Evolutionary conservation across 1,284 basidiomycete species (phyloP).

Genomic region (Anthracocystis setariae): DNA sequence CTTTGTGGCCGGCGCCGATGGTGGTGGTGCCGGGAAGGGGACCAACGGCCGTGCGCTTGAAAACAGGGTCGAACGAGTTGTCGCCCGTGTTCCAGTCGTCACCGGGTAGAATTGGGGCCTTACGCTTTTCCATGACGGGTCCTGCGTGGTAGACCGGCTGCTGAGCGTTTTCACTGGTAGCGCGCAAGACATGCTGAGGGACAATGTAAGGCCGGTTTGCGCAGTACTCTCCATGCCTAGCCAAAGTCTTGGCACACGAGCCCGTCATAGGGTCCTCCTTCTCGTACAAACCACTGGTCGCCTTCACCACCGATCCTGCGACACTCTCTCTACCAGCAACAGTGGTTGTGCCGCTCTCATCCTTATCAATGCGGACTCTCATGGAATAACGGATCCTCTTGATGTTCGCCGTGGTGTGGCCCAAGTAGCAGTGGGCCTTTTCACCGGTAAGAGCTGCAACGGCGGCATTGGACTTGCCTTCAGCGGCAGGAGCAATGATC

Average conservation of each 20-base stretch:
- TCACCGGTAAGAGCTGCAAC: constrained; percentile 2
- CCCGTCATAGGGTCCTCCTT: constrained; percentile 20
- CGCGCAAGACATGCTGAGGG: constrained; percentile 1
- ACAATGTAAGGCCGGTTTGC: constrained; percentile 40
- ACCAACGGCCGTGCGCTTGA: constrained; percentile 12
- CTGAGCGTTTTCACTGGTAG: background rate
- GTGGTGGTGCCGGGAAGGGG: too few relatives aligned
- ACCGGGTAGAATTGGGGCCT: constrained; percentile 2
- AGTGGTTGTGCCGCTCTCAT: constrained; percentile 25
- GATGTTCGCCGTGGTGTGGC: constrained; percentile 18
- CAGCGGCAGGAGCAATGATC: constrained; percentile 6
- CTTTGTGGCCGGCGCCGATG: background rate
- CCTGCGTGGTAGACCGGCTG: constrained; percentile 6
- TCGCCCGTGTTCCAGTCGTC: constrained; percentile 7
- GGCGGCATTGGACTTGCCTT: background rate
- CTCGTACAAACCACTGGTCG: constrained; percentile 35
- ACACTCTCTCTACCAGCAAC: constrained; percentile 2
- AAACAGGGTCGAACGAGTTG: constrained; percentile 1
- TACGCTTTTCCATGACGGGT: constrained; percentile 15
- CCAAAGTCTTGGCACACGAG: constrained; percentile 37
- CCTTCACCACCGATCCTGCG: constrained; percentile 24
- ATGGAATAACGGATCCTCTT: constrained; percentile 35
- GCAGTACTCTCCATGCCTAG: constrained; percentile 31
- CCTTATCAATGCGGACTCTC: constrained; percentile 20
- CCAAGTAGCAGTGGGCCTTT: constrained; percentile 29